Conservation (phyloP, 768 basidiomycete species). For the Pleurotus djamor region DNA sequence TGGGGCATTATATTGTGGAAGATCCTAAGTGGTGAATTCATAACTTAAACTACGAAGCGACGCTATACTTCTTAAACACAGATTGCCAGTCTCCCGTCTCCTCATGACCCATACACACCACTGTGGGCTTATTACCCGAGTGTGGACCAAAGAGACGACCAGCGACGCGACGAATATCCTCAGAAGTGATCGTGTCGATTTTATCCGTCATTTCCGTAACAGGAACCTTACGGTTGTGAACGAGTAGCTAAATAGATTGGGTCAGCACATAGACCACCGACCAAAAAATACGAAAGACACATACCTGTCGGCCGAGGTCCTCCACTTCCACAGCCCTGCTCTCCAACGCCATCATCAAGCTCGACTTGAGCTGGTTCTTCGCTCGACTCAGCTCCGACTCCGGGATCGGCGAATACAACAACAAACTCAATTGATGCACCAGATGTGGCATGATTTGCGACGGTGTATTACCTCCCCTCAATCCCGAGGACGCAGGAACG, state of each 20-base stretch:
- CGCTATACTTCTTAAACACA: conserved; percentile 68
- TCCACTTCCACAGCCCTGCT: conserved; percentile 83
- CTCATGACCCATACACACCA: conserved; percentile 83
- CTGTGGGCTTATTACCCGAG: conserved; percentile 64
- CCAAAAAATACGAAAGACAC: not conserved
- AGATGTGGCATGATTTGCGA: conserved; percentile 80
- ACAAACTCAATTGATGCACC: conserved; percentile 80
- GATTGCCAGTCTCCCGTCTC: conserved; percentile 68
- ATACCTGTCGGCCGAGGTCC: conserved; percentile 87
- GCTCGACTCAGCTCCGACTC: conserved; percentile 76
- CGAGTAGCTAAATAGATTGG: conserved; percentile 55
- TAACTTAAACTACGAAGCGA: conserved; percentile 29
- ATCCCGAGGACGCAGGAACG: conserved; percentile 57
- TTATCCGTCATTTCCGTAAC: conserved; percentile 89
- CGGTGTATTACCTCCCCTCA: conserved; percentile 60
- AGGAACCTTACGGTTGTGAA: conserved; percentile 83
- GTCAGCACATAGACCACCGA: not conserved
- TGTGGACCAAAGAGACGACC: conserved; percentile 68
- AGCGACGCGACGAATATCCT: conserved; percentile 76
- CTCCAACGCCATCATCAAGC: conserved; percentile 93
- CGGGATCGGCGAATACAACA: conserved; percentile 70
- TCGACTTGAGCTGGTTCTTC: conserved; percentile 93
- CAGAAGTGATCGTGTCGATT: conserved; percentile 73
- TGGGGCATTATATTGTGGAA: not conserved
- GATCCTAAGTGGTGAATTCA: no score